Percentiles rank a stretch among this genome's conserved stretches.
These are phyloP conservation scores for Emericellopsis cladophorae DNA, from an alignment of 2,329 filamentous ascomycete species.

Conservation along the genomic window DNA sequence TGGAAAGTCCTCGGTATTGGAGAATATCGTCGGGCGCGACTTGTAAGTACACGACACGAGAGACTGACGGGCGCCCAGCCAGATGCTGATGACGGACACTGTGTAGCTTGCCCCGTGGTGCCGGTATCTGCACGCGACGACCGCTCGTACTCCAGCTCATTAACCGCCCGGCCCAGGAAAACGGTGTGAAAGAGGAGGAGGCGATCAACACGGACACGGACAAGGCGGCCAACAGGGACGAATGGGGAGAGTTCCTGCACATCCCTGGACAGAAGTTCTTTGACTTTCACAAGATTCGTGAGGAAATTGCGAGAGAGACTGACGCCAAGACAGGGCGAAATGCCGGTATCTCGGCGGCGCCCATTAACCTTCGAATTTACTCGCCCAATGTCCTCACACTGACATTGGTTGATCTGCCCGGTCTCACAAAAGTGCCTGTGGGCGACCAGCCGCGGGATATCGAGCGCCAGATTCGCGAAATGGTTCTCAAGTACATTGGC, in stretches of 20 bases:
- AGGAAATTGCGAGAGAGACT: conserved; percentile 94
- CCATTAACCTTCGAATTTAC: conserved; percentile 97
- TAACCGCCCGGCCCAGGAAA: conserved; percentile 68
- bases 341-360: conserved; percentile 88
- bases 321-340: conserved; percentile 94
- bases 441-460: conserved; percentile 96
- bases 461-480: conserved; percentile 90
- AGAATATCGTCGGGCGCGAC: conserved; percentile 97
- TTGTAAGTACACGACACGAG: conserved; percentile 47
- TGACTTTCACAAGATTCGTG: conserved; percentile 96
- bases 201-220: conserved; percentile 53
- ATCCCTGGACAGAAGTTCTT: conserved; percentile 94
- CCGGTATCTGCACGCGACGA: conserved; percentile 91
- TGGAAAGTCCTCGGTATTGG: conserved; percentile 96
- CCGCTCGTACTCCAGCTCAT: conserved; percentile 96
- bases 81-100: conserved; percentile 6
- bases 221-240: conserved; percentile 80
- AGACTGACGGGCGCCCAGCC: not conserved
- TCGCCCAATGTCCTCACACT: conserved; percentile 95
- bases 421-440: conserved; percentile 91
- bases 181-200: conserved; percentile 59
- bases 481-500: conserved; percentile 97
- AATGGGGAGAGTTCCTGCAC: conserved; percentile 98
- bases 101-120: conserved; percentile 80
- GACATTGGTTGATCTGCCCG: conserved; percentile 91